A percentile compares a stretch with the other conserved stretches of the same genome.
phyloP scores from a whole-genome alignment of 2,329 filamentous ascomycete species.

The Monosporascus sp. region DNA sequence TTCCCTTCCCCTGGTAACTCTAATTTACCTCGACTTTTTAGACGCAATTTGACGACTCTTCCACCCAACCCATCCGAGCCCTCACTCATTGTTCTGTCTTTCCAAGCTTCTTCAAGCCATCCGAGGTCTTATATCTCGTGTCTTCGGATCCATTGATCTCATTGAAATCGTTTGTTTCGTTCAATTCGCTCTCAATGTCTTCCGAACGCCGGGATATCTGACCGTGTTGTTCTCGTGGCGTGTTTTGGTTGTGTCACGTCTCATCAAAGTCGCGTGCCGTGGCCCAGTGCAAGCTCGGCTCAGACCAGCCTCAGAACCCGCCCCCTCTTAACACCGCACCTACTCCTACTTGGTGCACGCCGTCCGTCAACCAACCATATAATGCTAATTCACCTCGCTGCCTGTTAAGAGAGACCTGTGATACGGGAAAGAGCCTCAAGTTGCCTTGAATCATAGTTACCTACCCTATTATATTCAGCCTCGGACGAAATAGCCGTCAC shows the following conservation, averaged over 20 bases:
- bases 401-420: background rate
- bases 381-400: background rate
- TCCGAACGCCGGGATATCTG: slow-evolving; percentile 7
- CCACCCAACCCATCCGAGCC: background rate
- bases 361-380: background rate
- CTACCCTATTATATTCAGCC: background rate
- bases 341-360: background rate
- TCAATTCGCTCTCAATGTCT: slow-evolving; percentile 13
- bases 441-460: too few relatives aligned
- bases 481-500: background rate
- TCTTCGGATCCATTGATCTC: slow-evolving; percentile 15
- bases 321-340: background rate
- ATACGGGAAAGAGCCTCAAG: background rate
- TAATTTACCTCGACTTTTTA: background rate
- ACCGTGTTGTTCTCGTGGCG: slow-evolving; percentile 22
- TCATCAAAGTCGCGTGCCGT: slow-evolving; percentile 18
- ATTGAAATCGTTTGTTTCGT: background rate
- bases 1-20: slow-evolving; percentile 1
- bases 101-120: slow-evolving; percentile 12
- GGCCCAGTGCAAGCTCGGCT: background rate
- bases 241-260: slow-evolving; percentile 16
- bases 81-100: slow-evolving; percentile 7
- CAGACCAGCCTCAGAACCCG: background rate
- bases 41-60: background rate
- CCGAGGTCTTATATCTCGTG: slow-evolving; percentile 15